Base-by-base conservation (phyloP, 441 rosid species). In the Dalechampia spathulata region DNA sequence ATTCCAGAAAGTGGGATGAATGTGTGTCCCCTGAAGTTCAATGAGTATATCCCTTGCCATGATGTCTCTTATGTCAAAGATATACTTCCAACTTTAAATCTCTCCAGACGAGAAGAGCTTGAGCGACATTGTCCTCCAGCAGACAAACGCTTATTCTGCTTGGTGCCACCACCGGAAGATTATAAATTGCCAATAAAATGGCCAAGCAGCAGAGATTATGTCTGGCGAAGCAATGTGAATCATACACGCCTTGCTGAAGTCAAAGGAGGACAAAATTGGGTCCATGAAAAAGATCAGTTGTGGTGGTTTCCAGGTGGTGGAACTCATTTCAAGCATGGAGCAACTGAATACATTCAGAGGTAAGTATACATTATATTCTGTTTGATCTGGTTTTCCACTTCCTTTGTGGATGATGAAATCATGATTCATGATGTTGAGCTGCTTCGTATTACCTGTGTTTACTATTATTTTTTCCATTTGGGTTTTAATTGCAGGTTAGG, bases 301-400 rank as follows among this genome's bases (percentile, higher is more conserved):
- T 89, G 97, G 97, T 89, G 94, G 95, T 92, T 92, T 56, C 99
- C 99, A 0, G 96, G 99, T 32, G 99, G 99, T 30, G 99, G 99
- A 55, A 85, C 99, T 56, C 95, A 92, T 82, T 92, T 92, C 71
- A 92, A 89, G 76, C 90, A 87, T 44, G 99, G 99, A 22, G 97
- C 99, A 67, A 32, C 84, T 38, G 99, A 92, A 60, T 92, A 92
- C 64, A 92, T 92, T 62, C 72, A 89, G 58, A 79, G 99, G 99
- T 86, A 71, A 52, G 19, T 66, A 14, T 17, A 15, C 42, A 14
- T 19, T 25, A 34, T 26, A 41, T 26, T 59, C 12, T 47, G 48
- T 65, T 61, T 28, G 16, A 48, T 44, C 20, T n/a, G 34, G 59
- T 22, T 48, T 16, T 17, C 51, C 36, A 63, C 32, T 27, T 26